phyloP scores from a whole-genome alignment of 140 eudicot genomes.

The Stevia rebaudiana region DNA sequence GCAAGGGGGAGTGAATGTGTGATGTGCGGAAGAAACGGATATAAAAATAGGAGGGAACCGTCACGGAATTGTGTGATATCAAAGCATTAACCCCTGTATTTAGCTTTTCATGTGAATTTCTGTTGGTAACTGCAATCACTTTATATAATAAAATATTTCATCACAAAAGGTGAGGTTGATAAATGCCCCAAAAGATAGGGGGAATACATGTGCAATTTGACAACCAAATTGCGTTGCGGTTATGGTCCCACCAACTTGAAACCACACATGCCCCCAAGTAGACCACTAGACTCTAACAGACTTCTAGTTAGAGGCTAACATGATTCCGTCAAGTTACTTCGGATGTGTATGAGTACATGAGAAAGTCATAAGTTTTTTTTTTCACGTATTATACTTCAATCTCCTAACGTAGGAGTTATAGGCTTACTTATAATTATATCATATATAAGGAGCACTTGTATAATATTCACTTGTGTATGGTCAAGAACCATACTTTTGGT shows the following conservation, averaged over 20 bases:
- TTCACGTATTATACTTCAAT: too few relatives aligned
- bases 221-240: constrained; percentile 14
- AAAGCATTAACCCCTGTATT: constrained; percentile 22
- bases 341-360: too few relatives aligned
- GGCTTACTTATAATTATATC: too few relatives aligned
- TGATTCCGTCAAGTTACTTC: constrained; percentile 11
- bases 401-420: too few relatives aligned
- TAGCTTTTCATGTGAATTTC: constrained; percentile 28
- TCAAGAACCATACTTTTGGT: too few relatives aligned
- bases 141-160: constrained; percentile 2
- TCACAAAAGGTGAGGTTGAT: constrained; percentile 5
- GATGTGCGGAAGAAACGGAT: neutral
- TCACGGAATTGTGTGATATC: constrained; percentile 35
- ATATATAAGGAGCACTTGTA: too few relatives aligned
- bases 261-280: constrained; percentile 14
- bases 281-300: neutral
- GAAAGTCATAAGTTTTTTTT: too few relatives aligned
- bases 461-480: too few relatives aligned
- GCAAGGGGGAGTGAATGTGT: neutral
- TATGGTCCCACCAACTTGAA: constrained; percentile 35
- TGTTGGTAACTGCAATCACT: constrained; percentile 37
- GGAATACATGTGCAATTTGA: constrained; percentile 26
- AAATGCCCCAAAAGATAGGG: constrained; percentile 26
- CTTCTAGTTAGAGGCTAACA: neutral
- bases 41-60: constrained; percentile 8